phyloP scores from a whole-genome alignment of 345 rosid species.

The Gossypium sturtianum region DNA sequence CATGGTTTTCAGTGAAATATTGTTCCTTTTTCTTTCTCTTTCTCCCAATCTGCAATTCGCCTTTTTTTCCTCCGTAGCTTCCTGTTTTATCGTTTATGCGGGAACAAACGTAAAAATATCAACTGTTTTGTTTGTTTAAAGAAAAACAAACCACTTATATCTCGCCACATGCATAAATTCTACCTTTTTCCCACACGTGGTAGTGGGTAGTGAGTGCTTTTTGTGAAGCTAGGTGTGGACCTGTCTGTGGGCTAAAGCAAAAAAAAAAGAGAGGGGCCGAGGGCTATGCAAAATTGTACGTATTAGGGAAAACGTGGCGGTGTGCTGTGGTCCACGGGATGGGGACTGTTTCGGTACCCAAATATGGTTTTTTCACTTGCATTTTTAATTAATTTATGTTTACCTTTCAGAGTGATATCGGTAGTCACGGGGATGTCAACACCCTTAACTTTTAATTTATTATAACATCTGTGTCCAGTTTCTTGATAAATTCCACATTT shows the following conservation, averaged over 20 bases:
- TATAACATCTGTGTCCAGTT: no score
- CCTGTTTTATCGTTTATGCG: neutral
- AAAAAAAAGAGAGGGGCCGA: neutral
- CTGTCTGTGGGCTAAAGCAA: neutral
- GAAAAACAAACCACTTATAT: neutral
- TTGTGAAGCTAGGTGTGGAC: neutral
- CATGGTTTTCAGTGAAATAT: constrained; percentile 30
- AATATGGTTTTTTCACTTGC: no score
- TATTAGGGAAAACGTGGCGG: neutral
- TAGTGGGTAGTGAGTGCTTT: neutral
- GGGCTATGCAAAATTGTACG: neutral
- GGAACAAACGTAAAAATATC: neutral
- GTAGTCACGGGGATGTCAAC: no score
- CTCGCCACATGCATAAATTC: neutral
- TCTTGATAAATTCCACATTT: no score
- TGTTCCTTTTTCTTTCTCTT: neutral
- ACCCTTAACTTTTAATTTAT: no score
- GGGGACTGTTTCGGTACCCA: neutral
- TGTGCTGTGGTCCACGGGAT: neutral
- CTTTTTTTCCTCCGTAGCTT: constrained; percentile 3
- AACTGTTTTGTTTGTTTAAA: neutral
- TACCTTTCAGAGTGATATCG: no score
- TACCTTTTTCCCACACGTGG: neutral
- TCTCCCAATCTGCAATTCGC: neutral
- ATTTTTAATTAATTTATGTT: no score